Evolutionary conservation across 73 alveolate species (phyloP), one percentile per base, ranked within the genome.

Genomic region (Diophrys appendiculata): DNA sequence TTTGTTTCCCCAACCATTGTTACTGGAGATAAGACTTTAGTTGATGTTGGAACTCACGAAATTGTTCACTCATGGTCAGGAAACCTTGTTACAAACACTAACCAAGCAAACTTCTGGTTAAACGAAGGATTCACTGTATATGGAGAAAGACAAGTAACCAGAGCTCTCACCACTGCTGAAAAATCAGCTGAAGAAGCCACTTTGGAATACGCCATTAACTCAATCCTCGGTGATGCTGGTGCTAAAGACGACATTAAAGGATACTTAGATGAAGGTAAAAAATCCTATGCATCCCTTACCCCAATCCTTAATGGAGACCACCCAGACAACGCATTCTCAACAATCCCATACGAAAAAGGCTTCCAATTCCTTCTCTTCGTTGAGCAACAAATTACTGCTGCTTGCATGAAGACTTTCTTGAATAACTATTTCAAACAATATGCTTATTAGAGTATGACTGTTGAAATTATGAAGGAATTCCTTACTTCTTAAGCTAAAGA

Each of bases 291-390:
- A 14, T 43, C 93, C 35, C 87, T 96, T 25, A 82, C 80, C 32
- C 99, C 98, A 26, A 90, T 95, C 33, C 76, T 82, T 70, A 86
- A 88, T 29, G 94, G 94, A 11, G 76, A 89, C 27, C 96, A 97
- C 72, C 99, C 99, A 24, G 99, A 98, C 77, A 99, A 97, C 83
- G 95, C 98, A 0, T 95, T 98, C 70, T 93, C 99, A 23, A 80
- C 95, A 26, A 86, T 98, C 53, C 99, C 99, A n/a, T 97, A 98
- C 77, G 98, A 95, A 71, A 96, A 96, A 80, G 99, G 99, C 35
- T 95, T 88, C 81, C 91, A 88, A 79, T 93, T 94, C 81, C 87
- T 98, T 34, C 70, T 86, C 54, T 94, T 73, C 89, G 76, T 98
- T 72, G 98, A 98, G 88, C 80, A 77, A 54, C 76, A 79, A 35